Percentiles rank a stretch among this genome's conserved stretches.
These are phyloP conservation scores for Trichoderma sp. DNA, from an alignment of 2,329 filamentous ascomycete species.

Conservation along the genomic window DNA sequence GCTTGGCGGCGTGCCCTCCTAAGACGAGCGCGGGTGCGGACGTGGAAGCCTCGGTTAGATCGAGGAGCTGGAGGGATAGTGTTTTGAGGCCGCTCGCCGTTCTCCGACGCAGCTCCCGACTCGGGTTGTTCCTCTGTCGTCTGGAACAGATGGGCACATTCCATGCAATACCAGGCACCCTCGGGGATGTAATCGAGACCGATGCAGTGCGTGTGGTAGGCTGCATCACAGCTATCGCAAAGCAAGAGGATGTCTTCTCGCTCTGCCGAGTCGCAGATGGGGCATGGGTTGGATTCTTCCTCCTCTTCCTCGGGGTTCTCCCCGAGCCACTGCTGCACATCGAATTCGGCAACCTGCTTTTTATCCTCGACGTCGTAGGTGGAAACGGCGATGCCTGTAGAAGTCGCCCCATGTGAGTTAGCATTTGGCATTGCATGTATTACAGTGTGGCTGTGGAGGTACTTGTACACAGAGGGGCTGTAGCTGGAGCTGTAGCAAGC, in stretches of 20 bases:
- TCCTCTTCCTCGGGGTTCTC: conserved; percentile 72
- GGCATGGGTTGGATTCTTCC: conserved; percentile 71
- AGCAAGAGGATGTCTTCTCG: conserved; percentile 83
- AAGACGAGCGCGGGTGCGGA: conserved; percentile 60
- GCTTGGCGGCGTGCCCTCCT: conserved; percentile 58
- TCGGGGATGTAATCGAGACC: conserved; percentile 75
- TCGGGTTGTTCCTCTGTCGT: conserved; percentile 34
- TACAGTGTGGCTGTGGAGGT: background rate
- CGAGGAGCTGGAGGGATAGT: conserved; percentile 38
- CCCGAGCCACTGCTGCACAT: conserved; percentile 72
- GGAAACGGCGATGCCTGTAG: conserved; percentile 55
- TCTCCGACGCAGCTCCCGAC: conserved; percentile 37
- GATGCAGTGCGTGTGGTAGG: conserved; percentile 90
- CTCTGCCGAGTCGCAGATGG: conserved; percentile 78
- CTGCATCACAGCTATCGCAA: conserved; percentile 87
- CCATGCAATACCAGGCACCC: conserved; percentile 88
- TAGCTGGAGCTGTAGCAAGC: conserved; percentile 18
- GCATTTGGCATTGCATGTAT: background rate
- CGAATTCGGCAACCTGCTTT: conserved; percentile 87
- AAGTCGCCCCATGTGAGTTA: conserved; percentile 1
- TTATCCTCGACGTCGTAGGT: conserved; percentile 74
- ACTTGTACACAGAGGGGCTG: conserved; percentile 12
- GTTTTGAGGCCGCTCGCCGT: conserved; percentile 36
- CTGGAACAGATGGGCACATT: conserved; percentile 63
- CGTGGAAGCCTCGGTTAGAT: conserved; percentile 40